Percentiles rank a stretch among this genome's conserved stretches.
Conservation (phyloP, 768 basidiomycete genomes). For the Hygrocybe coccinea region DNA sequence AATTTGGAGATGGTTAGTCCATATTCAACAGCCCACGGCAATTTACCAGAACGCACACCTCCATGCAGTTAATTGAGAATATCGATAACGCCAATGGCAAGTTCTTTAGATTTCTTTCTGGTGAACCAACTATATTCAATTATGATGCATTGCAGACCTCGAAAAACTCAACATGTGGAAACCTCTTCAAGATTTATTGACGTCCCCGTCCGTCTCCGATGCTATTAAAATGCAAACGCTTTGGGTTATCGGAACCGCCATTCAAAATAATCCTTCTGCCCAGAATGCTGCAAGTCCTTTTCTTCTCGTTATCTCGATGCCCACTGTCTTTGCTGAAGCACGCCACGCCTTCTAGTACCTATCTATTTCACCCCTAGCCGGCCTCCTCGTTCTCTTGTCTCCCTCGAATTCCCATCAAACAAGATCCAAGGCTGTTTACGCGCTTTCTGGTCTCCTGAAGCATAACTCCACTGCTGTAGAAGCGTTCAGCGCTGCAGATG, state of each 20-base stretch:
- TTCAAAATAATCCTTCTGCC: slow-evolving; percentile 86
- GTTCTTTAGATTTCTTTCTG: slow-evolving; percentile 4
- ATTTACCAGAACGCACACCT: background rate
- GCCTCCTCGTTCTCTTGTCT: slow-evolving; percentile 58
- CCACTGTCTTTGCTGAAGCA: background rate
- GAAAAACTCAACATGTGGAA: slow-evolving; percentile 74
- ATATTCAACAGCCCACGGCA: background rate
- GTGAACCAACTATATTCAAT: background rate
- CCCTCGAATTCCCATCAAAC: slow-evolving; percentile 46
- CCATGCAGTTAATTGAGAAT: slow-evolving; percentile 66
- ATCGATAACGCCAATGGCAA: slow-evolving; percentile 89
- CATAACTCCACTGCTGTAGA: slow-evolving; percentile 67
- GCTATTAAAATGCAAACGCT: slow-evolving; percentile 61
- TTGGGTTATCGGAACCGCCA: slow-evolving; percentile 85
- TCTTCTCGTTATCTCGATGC: background rate
- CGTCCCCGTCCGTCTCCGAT: slow-evolving; percentile 48
- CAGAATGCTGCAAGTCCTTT: slow-evolving; percentile 58
- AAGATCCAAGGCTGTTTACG: slow-evolving; percentile 79
- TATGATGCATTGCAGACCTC: slow-evolving; percentile 48
- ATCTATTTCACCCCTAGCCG: slow-evolving; percentile 58
- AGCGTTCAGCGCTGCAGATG: slow-evolving; percentile 46
- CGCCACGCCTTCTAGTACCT: slow-evolving; percentile 45
- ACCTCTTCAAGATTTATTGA: slow-evolving; percentile 62
- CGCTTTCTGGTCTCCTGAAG: slow-evolving; percentile 72
- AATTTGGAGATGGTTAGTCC: slow-evolving; percentile 77